These are phyloP conservation scores for Babesia ovata DNA, from an alignment of 169 alveolate genomes.

Conservation along the genomic window DNA sequence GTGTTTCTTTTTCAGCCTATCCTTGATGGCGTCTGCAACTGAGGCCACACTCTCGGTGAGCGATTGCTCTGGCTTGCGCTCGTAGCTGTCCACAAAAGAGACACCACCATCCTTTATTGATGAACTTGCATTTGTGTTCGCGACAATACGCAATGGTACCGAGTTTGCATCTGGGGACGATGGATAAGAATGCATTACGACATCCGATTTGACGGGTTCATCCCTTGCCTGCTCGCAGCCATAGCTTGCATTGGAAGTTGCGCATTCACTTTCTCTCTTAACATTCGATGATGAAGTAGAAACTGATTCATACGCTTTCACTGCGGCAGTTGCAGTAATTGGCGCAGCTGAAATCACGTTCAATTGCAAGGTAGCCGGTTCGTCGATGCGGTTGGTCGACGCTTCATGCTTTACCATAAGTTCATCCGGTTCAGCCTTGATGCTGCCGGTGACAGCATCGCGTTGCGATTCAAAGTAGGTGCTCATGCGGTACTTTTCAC, in stretches of 20 bases:
- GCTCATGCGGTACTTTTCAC: slow-evolving; percentile 31
- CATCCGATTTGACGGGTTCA: neutral
- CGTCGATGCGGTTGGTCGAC: no score
- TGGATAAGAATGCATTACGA: neutral
- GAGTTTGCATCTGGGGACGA: neutral
- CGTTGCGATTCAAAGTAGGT: neutral
- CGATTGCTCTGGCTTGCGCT: no score
- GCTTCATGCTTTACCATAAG: neutral
- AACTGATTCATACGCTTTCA: no score
- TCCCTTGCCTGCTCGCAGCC: neutral
- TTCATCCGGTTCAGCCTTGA: neutral
- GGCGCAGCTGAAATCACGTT: neutral
- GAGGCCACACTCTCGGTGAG: slow-evolving; percentile 7
- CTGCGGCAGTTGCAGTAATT: no score
- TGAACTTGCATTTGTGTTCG: neutral
- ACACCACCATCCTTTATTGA: slow-evolving; percentile 34
- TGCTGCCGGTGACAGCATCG: neutral
- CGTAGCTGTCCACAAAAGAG: neutral
- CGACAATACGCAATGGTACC: neutral
- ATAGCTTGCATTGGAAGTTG: neutral
- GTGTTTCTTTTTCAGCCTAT: slow-evolving; percentile 23
- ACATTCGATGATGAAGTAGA: neutral
- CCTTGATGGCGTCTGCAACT: slow-evolving; percentile 12
- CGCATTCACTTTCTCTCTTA: neutral
- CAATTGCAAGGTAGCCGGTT: neutral